Conservation (phyloP, 495 filamentous ascomycete species). For the Daldinia vernicosa region DNA sequence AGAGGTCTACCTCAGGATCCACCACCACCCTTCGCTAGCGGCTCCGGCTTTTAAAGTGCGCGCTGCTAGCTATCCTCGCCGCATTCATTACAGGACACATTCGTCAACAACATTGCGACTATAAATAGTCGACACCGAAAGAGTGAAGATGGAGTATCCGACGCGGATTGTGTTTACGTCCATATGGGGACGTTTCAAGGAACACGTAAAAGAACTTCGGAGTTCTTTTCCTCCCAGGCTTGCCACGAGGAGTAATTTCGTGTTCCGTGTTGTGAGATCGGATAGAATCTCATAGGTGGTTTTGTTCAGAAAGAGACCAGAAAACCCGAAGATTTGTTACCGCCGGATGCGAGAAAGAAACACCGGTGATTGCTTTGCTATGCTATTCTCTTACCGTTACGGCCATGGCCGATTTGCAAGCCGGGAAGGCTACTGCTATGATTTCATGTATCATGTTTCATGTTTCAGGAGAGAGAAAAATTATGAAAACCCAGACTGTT, state of each 20-base stretch:
- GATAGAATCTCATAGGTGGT: background rate
- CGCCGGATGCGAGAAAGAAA: background rate
- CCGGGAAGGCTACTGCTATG: background rate
- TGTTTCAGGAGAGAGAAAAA: background rate
- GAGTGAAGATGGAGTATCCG: background rate
- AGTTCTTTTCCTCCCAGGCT: background rate
- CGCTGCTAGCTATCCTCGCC: background rate
- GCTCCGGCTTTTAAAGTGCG: background rate
- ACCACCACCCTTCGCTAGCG: background rate
- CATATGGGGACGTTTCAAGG: background rate
- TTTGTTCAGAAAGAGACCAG: background rate
- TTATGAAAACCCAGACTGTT: background rate
- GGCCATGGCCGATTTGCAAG: background rate
- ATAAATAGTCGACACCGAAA: background rate
- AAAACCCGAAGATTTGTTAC: background rate
- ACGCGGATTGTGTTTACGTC: background rate
- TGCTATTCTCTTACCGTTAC: background rate
- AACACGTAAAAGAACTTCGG: background rate
- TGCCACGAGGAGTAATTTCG: background rate
- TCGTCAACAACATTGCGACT: background rate
- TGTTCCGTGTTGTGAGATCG: background rate
- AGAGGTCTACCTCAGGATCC: background rate
- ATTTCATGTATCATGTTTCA: background rate
- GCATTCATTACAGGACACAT: background rate
- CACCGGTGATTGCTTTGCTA: background rate